phyloP scores from a whole-genome alignment of 352 stramenopile genomes.

The Phytophthora cajani region DNA sequence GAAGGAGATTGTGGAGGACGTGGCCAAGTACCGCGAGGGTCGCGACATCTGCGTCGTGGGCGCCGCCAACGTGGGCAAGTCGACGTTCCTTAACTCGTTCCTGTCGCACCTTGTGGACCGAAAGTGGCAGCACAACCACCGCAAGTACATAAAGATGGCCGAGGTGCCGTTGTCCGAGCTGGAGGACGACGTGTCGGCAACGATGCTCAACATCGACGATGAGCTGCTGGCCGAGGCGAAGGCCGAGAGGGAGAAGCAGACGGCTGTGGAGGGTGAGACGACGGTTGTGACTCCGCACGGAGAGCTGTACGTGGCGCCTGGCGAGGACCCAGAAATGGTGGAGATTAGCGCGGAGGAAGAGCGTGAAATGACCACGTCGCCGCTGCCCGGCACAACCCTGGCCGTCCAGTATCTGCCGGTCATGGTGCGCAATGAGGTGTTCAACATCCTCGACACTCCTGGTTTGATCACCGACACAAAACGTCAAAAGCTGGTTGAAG shows the following conservation, averaged over 20 bases:
- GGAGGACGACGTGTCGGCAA: conserved; percentile 46
- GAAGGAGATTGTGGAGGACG: conserved; percentile 84
- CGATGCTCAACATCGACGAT: conserved; percentile 70
- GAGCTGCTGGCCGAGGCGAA: conserved; percentile 32
- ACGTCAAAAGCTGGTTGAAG: conserved; percentile 80
- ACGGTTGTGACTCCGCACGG: conserved; percentile 34
- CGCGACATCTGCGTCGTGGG: conserved; percentile 92
- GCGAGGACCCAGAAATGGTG: conserved; percentile 71
- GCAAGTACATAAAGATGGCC: conserved; percentile 84
- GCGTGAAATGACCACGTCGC: conserved; percentile 88
- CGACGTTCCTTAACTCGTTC: conserved; percentile 93
- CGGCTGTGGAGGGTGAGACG: conserved; percentile 7
- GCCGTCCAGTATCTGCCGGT: conserved; percentile 83
- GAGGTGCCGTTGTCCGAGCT: conserved; percentile 67
- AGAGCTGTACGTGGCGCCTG: conserved; percentile 59
- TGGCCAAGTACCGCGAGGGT: conserved; percentile 77
- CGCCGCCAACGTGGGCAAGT: conserved; percentile 93
- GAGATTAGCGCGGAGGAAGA: conserved; percentile 72
- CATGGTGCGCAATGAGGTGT: conserved; percentile 81
- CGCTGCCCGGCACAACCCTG: conserved; percentile 91
- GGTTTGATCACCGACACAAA: conserved; percentile 82
- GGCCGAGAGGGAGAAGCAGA: conserved; percentile 16
- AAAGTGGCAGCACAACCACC: conserved; percentile 89
- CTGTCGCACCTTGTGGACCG: conserved; percentile 81
- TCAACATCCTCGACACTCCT: conserved; percentile 84